Percentiles rank a stretch among this genome's conserved stretches.
Conservation (phyloP, 176 grass and related monocot genomes). For the Cenchrus fungigraminus region DNA sequence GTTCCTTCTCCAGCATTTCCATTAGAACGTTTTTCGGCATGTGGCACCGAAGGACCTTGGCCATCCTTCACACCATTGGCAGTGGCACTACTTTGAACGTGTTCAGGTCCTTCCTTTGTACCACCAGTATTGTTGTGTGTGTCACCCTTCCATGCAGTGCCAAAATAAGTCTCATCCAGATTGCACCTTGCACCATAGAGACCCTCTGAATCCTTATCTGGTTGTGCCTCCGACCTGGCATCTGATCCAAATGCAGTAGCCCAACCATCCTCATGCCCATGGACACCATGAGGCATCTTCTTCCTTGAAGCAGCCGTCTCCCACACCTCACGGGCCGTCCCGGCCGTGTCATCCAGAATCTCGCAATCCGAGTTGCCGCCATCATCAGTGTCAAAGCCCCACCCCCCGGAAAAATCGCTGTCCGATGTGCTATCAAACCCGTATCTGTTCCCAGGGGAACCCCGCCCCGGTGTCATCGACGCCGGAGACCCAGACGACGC, state of each 20-base stretch:
- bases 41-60: too few species aligned
- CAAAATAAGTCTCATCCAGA: slow-evolving; percentile 16
- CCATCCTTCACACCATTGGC: neutral
- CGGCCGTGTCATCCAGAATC: slow-evolving; percentile 64
- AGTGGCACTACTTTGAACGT: slow-evolving; percentile 14
- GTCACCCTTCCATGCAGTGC: neutral
- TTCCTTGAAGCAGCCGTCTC: slow-evolving; percentile 77
- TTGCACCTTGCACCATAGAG: neutral
- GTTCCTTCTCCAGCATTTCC: too few species aligned
- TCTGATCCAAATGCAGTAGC: slow-evolving; percentile 36
- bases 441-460: slow-evolving; percentile 55
- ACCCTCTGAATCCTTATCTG: neutral
- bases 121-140: neutral
- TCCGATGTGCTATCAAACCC: slow-evolving; percentile 54
- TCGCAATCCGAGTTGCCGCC: slow-evolving; percentile 73
- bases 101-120: neutral
- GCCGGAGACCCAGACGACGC: slow-evolving; percentile 3
- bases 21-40: too few species aligned
- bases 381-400: slow-evolving; percentile 28
- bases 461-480: neutral
- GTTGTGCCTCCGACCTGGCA: neutral
- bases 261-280: slow-evolving; percentile 21
- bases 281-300: slow-evolving; percentile 29
- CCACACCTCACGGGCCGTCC: slow-evolving; percentile 63
- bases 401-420: slow-evolving; percentile 44